These are phyloP conservation scores for Ogataea paradorogensis DNA, from an alignment of 805 yeast genomes.

Conservation along the genomic window DNA sequence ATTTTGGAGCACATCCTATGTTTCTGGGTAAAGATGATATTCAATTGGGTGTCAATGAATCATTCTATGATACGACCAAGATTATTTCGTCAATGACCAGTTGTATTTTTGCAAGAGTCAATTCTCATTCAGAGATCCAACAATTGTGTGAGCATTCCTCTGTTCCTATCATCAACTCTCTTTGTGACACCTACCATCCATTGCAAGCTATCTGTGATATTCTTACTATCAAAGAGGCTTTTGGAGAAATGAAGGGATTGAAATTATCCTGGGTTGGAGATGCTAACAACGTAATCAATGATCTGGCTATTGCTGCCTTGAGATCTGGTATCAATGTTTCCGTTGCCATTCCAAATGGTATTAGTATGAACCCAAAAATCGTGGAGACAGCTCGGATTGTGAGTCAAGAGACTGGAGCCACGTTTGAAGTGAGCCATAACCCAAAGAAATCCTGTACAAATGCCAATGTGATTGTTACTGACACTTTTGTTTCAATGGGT, in stretches of 20 bases:
- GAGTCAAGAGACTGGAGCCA: conserved; percentile 48
- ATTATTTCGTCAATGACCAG: conserved; percentile 95
- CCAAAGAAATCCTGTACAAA: conserved; percentile 69
- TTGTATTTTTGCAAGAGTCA: conserved; percentile 96
- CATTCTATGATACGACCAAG: conserved; percentile 81
- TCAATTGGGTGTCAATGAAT: conserved; percentile 93
- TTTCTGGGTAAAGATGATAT: conserved; percentile 95
- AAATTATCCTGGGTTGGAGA: conserved; percentile 96
- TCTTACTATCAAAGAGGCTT: conserved; percentile 78
- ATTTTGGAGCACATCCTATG: conserved; percentile 95
- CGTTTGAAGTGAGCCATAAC: conserved; percentile 61
- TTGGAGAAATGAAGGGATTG: conserved; percentile 53
- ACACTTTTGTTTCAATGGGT: conserved; percentile 98
- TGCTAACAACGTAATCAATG: conserved; percentile 93
- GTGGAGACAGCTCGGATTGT: conserved; percentile 51
- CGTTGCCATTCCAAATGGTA: conserved; percentile 78
- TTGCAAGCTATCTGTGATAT: conserved; percentile 92
- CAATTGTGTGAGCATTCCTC: conserved; percentile 73
- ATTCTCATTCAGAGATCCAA: conserved; percentile 76
- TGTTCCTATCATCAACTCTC: conserved; percentile 90
- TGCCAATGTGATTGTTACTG: conserved; percentile 87
- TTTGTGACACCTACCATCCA: conserved; percentile 93
- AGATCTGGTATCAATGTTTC: conserved; percentile 80
- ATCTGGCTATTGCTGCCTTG: conserved; percentile 82
- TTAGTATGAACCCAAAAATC: conserved; percentile 59